Evolutionary conservation across 768 basidiomycete genomes (phyloP).

Genomic region (Agaricus bisporus): DNA sequence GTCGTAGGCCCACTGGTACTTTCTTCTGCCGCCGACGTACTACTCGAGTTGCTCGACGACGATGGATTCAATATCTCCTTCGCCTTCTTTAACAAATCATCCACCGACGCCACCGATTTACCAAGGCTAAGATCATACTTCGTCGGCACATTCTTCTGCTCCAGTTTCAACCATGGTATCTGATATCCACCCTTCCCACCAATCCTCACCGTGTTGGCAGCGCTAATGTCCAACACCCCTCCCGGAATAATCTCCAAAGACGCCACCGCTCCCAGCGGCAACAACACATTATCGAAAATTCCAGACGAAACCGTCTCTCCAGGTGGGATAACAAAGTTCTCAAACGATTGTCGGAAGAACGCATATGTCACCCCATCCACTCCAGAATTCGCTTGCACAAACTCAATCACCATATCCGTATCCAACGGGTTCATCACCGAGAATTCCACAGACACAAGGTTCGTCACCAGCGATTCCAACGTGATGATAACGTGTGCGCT

Average conservation of each 20-base stretch:
- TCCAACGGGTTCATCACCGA: slow-evolving; percentile 52
- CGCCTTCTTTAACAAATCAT: slow-evolving; percentile 15
- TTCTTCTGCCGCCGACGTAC: not conserved
- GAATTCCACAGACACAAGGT: slow-evolving; percentile 50
- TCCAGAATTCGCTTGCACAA: slow-evolving; percentile 49
- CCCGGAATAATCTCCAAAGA: slow-evolving; percentile 55
- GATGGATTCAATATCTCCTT: slow-evolving; percentile 3
- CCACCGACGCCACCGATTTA: not conserved
- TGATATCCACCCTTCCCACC: slow-evolving; percentile 48
- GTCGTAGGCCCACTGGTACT: not conserved
- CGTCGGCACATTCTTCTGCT: slow-evolving; percentile 48
- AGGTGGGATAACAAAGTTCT: slow-evolving; percentile 49
- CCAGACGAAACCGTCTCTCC: slow-evolving; percentile 60
- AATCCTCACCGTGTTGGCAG: slow-evolving; percentile 40
- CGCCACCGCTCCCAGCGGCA: slow-evolving; percentile 50
- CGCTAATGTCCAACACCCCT: slow-evolving; percentile 45
- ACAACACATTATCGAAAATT: slow-evolving; percentile 45
- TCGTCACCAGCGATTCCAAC: slow-evolving; percentile 38
- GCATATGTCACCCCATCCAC: slow-evolving; percentile 51
- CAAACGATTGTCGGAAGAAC: slow-evolving; percentile 49
- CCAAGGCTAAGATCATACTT: slow-evolving; percentile 28
- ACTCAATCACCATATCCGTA: slow-evolving; percentile 48
- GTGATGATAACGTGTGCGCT: slow-evolving; percentile 50
- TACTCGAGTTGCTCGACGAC: not conserved
- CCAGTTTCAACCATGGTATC: slow-evolving; percentile 60